These are phyloP conservation scores for Amanita rimosa DNA, from an alignment of 768 basidiomycete genomes.

Conservation along the genomic window DNA sequence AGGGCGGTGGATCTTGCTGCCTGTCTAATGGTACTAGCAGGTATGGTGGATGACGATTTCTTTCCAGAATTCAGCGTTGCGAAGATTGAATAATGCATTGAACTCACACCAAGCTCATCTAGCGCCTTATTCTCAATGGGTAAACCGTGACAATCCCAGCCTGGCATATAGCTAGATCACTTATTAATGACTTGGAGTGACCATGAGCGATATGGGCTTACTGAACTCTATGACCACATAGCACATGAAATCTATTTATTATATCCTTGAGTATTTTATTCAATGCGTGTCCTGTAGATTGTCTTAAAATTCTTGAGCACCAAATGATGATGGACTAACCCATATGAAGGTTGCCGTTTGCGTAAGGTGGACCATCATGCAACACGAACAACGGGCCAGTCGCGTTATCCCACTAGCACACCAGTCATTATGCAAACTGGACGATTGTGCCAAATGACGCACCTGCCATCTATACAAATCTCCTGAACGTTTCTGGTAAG, in stretches of 20 bases:
- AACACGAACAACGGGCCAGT: slow-evolving; percentile 68
- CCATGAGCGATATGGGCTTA: slow-evolving; percentile 23
- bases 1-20: slow-evolving; percentile 66
- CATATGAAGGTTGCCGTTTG: slow-evolving; percentile 93
- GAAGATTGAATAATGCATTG: neutral
- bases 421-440: neutral
- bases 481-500: slow-evolving; percentile 51
- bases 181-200: slow-evolving; percentile 2
- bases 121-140: slow-evolving; percentile 95
- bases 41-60: slow-evolving; percentile 46
- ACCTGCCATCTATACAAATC: slow-evolving; percentile 77
- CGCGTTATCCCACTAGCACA: slow-evolving; percentile 47
- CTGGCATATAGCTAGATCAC: slow-evolving; percentile 69
- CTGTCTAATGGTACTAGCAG: slow-evolving; percentile 49
- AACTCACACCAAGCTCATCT: slow-evolving; percentile 54
- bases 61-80: slow-evolving; percentile 14
- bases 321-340: slow-evolving; percentile 35
- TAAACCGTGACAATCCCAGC: slow-evolving; percentile 97
- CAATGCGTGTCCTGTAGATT: slow-evolving; percentile 70
- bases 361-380: slow-evolving; percentile 96
- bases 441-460: slow-evolving; percentile 10
- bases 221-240: slow-evolving; percentile 72
- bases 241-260: slow-evolving; percentile 80
- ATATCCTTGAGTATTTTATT: slow-evolving; percentile 97
- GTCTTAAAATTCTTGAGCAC: neutral